Conservation (phyloP, 495 filamentous ascomycete genomes). For the Neurospora sublineolata region DNA sequence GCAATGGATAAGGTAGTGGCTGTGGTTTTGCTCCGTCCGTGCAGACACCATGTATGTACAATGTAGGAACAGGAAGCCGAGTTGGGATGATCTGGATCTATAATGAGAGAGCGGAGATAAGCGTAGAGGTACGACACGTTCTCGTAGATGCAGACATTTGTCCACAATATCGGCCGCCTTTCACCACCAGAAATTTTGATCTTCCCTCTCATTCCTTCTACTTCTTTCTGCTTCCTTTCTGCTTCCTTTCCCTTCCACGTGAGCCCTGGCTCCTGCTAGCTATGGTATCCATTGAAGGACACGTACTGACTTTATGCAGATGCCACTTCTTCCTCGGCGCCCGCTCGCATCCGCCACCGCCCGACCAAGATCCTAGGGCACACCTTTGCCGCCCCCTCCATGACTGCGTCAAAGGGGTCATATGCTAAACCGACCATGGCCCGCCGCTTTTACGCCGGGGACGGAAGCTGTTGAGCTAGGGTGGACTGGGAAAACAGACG, state of each 20-base stretch:
- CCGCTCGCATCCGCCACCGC: not conserved
- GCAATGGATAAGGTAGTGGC: not conserved
- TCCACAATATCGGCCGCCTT: not conserved
- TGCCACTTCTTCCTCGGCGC: not conserved
- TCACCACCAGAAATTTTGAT: not conserved
- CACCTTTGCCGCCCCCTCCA: not conserved
- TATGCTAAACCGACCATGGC: too few species aligned
- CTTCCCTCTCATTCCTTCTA: not conserved
- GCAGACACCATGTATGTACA: not conserved
- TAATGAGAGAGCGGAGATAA: not conserved
- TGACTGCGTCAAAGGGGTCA: too few species aligned
- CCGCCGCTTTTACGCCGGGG: too few species aligned
- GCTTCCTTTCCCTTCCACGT: too few species aligned
- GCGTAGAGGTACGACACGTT: not conserved
- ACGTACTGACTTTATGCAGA: not conserved
- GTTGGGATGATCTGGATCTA: rapidly evolving
- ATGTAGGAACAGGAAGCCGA: not conserved
- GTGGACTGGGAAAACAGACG: too few species aligned
- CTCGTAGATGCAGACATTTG: not conserved
- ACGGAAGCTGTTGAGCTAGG: too few species aligned
- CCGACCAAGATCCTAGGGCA: not conserved
- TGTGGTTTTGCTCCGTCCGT: not conserved
- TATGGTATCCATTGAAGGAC: not conserved
- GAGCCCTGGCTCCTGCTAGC: too few species aligned
- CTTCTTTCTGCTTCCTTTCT: not conserved